A percentile compares a stretch with the other conserved stretches of the same genome.
Evolutionary conservation across 257 asterid genomes (phyloP).

Genomic region (Solanum piurae): DNA sequence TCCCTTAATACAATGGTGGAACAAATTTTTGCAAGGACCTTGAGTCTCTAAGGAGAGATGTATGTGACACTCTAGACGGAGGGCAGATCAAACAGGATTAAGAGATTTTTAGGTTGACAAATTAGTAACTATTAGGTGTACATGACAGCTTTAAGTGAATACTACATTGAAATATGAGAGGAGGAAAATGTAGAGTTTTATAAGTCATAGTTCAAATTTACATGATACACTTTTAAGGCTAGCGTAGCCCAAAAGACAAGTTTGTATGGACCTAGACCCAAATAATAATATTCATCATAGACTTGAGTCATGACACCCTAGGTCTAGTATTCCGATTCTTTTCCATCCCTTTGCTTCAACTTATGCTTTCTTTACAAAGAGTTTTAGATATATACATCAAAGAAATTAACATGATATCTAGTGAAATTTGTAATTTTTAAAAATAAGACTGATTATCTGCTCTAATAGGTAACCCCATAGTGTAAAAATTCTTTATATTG

Average conservation of each 20-base stretch:
- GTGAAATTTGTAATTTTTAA: neutral
- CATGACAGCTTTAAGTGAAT: neutral
- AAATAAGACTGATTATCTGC: neutral
- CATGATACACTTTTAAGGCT: neutral
- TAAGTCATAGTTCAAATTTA: neutral
- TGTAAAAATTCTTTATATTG: neutral
- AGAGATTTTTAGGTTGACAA: neutral
- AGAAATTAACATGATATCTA: neutral
- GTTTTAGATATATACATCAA: neutral
- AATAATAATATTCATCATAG: neutral
- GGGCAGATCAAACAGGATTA: neutral
- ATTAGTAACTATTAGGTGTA: neutral
- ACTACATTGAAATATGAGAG: neutral
- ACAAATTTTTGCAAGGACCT: neutral
- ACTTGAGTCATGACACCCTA: neutral
- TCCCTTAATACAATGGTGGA: neutral
- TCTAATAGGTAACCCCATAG: neutral
- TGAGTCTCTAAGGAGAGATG: neutral
- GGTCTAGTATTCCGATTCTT: neutral
- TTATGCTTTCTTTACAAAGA: neutral
- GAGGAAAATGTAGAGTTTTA: neutral
- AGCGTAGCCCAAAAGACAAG: neutral
- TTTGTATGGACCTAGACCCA: neutral
- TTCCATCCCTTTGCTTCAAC: neutral
- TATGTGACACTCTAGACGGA: neutral